A percentile compares a stretch with the other conserved stretches of the same genome.
These are phyloP conservation scores for Penicillium ucsense DNA, from an alignment of 495 filamentous ascomycete species.

Conservation along the genomic window DNA sequence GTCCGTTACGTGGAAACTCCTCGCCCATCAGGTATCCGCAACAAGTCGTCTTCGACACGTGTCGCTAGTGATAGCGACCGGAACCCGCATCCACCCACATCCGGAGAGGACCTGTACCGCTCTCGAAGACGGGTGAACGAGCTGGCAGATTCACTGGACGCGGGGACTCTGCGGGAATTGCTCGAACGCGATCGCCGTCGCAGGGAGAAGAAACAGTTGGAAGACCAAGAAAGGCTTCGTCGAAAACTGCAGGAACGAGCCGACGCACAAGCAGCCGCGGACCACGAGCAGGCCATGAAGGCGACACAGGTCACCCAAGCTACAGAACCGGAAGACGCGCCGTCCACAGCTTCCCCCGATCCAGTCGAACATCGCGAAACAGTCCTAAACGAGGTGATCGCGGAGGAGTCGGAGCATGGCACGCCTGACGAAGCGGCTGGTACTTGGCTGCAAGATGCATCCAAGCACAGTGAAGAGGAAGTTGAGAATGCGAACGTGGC, in stretches of 20 bases:
- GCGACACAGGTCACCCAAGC: background rate
- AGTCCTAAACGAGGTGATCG: background rate
- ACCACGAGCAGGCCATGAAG: conserved; percentile 25
- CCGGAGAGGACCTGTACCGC: conserved; percentile 51
- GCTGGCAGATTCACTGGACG: conserved; percentile 71
- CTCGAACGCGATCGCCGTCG: conserved; percentile 78
- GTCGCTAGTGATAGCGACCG: conserved; percentile 31
- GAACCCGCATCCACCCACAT: conserved; percentile 34
- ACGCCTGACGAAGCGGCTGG: conserved; percentile 11
- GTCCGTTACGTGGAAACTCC: conserved; percentile 62
- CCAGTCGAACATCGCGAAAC: background rate
- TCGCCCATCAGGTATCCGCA: conserved; percentile 32
- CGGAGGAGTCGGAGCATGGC: background rate
- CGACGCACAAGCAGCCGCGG: conserved; percentile 50
- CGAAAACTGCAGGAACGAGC: conserved; percentile 57
- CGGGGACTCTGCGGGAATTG: conserved; percentile 67
- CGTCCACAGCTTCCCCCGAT: background rate
- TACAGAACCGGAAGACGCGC: background rate
- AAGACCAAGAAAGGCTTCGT: conserved; percentile 61
- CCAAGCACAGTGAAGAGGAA: conserved; percentile 16
- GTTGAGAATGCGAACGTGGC: conserved; percentile 28
- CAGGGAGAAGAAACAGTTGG: conserved; percentile 59
- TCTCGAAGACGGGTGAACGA: conserved; percentile 67
- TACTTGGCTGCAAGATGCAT: conserved; percentile 26
- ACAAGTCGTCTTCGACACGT: conserved; percentile 22